Base-by-base conservation (phyloP, 2,329 filamentous ascomycete species). In the Fusarium sarcochroum region DNA sequence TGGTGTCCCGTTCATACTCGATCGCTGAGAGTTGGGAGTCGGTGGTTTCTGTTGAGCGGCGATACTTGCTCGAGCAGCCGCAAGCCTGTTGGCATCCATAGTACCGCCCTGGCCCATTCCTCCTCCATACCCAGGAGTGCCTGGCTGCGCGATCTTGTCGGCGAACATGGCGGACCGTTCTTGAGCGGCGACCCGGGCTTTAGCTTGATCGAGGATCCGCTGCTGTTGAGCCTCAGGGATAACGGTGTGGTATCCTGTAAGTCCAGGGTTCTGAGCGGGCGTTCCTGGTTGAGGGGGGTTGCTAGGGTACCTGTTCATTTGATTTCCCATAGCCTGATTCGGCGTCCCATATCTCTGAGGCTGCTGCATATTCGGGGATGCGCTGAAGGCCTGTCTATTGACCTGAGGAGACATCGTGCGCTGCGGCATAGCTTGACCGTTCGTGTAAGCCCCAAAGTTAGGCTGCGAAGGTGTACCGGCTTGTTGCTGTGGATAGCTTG, bases 171-270 rank as follows among this genome's bases (percentile, higher is more conserved):
- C 75, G 21, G 79, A 79, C 27, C 80, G 77, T 63, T 83, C 81
- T 50, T 83, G 81, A 1, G 82, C 82, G 17, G 82, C 82, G 15
- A 82, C 80, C 25, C 83, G 76, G 5, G 83, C 84, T 55, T 84
- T 83, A 9, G 84, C 83, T 73, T 86, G 84, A 52, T 86, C 84
- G 73, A 85, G 76, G 46, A 85, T 81, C 54, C 83, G 81, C 70
- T 84, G 82, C 70, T 86, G 84, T 60, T 85, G 83, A 17, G 80
- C 80, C 67, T 85, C 82, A 37, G 81, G 80, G 71, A 85, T 84
- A 46, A 85, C 82, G 7, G 82, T 84, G 46, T 84, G 82, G 58
- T 84, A 85, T 32, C 83, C 83, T 4, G 82, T 80, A 6, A 81
- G 74, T 17, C 80, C 80, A 23, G 78, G 75, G 58, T 76, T 78